Base-by-base conservation (phyloP, 352 stramenopile species). In the Phytophthora melonis region DNA sequence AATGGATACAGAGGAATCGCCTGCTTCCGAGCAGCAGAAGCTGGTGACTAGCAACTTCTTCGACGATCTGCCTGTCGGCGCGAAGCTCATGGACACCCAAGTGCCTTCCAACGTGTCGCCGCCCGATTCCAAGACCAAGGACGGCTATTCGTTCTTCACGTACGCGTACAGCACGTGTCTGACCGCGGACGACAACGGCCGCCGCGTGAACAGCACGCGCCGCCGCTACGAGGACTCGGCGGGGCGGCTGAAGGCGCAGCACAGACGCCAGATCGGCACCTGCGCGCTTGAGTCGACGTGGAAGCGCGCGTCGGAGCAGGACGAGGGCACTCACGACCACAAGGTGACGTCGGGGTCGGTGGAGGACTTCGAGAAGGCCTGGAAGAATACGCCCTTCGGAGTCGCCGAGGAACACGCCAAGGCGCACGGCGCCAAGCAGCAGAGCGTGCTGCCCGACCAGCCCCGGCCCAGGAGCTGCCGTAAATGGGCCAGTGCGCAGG, bases 131-230 rank as follows among this genome's bases (percentile, higher is more conserved):
- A 82, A 82, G 57, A 84, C 82, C 32, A 86, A 84, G 70, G 74
- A 83, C 47, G 77, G 74, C 36, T 85, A 82, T 18, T 66, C 80
- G 23, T 93, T 76, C 74, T 83, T 67, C 58, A 86, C 82, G 60
- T 93, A 94, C 71, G 81, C 86, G 50, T 93, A 91, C 78, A 92
- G 74, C 66, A 86, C 72, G 41, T 91, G 84, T 66, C 73, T 79
- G 59, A 89, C 82, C 5, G 65, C 83, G 27, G 82, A 89, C 55
- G 84, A 91, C 68, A 68, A 79, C 3, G 76, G 75, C 16, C 63
- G 75, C 3, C 68, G 67, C 34, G 74, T 93, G 53, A 76, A 80
- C 61, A 94, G 86, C 65, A 88, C 75, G 45, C 84, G 86, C 13
- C 86, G 83, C 10, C 86, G 84, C 53, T 92, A 90, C 65, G 80